Evolutionary conservation across 495 filamentous ascomycete species (phyloP), one percentile per base, ranked within the genome.

Genomic region (Cryomyces minteri): DNA sequence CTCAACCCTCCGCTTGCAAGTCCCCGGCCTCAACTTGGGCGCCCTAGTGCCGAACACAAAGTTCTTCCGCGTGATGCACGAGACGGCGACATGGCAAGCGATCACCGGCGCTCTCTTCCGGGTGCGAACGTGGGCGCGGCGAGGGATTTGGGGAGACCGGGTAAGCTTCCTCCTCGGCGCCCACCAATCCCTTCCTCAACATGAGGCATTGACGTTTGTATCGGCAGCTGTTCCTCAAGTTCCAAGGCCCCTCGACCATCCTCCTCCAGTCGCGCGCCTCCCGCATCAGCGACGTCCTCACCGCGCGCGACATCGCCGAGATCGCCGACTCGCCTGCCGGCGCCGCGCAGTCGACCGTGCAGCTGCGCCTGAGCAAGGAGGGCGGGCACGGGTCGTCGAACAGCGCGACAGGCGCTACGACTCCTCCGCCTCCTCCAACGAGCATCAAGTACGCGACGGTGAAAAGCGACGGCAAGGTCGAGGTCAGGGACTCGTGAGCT

Each of bases 121-220:
- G 32, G 45, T 92, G 12, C 71, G 84, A 32, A 88, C 84, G 1
- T 80, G 82, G 61, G 68, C 74, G 31, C 70, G 88, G 45, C 68
- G 80, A 54, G 79, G 79, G 4, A 81, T 98, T n/a, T 94, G 84
- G 84, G 90, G 90, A 31, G 90, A 98, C 59, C 65, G 88, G 51
- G 78, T 82, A 66, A 48, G 65, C 50, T 37, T 51, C 46, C 40
- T 12, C 25, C 18, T 6, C 12, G 40, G 43, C 18, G 25, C 12
- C n/a, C 14, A 25, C 7, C 32, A 25, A 29, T 38, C 9, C 11
- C 38, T 40, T 33, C 43, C 47, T 52, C 41, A 55, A 29, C 6
- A 6, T 37, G 14, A 25, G 18, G 18, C 18, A 25, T 25, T 25
- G 18, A 25, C 18, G 18, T 25, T 25, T 25, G 18, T 25, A 1